These are phyloP conservation scores for Arachis stenosperma DNA, from an alignment of 306 rosid species.

Conservation along the genomic window DNA sequence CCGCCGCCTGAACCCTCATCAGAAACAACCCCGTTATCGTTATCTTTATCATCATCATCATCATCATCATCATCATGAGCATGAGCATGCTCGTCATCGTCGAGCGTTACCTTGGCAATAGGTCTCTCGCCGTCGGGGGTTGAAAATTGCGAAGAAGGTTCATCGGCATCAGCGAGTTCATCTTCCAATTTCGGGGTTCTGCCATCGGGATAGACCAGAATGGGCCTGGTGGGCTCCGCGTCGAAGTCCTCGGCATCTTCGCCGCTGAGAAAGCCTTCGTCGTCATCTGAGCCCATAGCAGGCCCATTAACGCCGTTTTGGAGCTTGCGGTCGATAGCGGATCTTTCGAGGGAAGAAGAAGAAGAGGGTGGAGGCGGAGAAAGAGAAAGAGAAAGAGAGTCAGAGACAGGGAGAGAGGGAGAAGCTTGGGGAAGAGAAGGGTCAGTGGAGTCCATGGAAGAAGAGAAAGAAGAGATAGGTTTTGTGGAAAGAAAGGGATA, in stretches of 20 bases:
- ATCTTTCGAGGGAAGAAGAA: slow-evolving; percentile 35
- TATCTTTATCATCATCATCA: not conserved
- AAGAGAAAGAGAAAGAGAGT: slow-evolving; percentile 35
- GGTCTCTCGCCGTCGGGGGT: slow-evolving; percentile 28
- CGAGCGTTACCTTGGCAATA: slow-evolving; percentile 40
- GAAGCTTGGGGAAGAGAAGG: slow-evolving; percentile 36
- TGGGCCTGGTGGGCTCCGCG: slow-evolving; percentile 40
- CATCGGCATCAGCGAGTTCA: not conserved
- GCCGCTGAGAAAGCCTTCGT: slow-evolving; percentile 70
- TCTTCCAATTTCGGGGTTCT: not conserved
- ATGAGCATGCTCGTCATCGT: slow-evolving; percentile 44
- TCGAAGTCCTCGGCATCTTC: slow-evolving; percentile 56
- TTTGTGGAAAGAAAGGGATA: slow-evolving; percentile 24
- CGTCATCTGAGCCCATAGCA: slow-evolving; percentile 41
- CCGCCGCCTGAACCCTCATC: not conserved
- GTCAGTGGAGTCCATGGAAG: slow-evolving; percentile 51
- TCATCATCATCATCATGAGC: not conserved
- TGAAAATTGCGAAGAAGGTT: slow-evolving; percentile 11
- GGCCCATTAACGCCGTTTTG: slow-evolving; percentile 33
- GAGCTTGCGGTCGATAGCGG: slow-evolving; percentile 17
- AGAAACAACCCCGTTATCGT: not conserved
- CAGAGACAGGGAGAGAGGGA: slow-evolving; percentile 1
- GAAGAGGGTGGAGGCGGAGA: not conserved
- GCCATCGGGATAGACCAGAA: slow-evolving; percentile 41
- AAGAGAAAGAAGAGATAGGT: not conserved